phyloP scores from a whole-genome alignment of 768 basidiomycete species.

The Pleurotus ostreatus region DNA sequence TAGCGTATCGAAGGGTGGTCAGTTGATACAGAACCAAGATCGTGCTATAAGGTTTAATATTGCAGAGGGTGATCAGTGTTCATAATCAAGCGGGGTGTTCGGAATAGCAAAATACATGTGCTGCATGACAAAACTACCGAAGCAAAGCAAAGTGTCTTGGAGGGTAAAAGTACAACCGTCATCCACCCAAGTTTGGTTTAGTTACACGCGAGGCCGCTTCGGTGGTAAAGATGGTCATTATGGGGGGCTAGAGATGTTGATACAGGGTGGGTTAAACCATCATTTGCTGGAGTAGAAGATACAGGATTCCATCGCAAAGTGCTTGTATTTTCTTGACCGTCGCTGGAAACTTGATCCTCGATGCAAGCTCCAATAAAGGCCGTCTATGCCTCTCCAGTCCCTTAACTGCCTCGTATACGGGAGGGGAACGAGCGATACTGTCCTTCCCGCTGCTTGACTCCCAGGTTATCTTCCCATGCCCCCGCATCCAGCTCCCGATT shows the following conservation, averaged over 20 bases:
- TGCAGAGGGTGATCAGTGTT: not conserved
- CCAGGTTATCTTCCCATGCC: slow-evolving; percentile 13
- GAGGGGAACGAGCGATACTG: slow-evolving; percentile 2
- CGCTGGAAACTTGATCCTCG: slow-evolving; percentile 26
- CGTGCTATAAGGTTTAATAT: not conserved
- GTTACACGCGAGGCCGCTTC: not conserved
- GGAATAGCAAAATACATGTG: slow-evolving; percentile 1
- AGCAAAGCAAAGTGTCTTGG: not conserved
- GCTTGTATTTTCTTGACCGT: slow-evolving; percentile 34
- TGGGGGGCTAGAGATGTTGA: not conserved
- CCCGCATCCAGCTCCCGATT: slow-evolving; percentile 18
- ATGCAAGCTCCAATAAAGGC: slow-evolving; percentile 25
- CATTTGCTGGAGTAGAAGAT: slow-evolving; percentile 32
- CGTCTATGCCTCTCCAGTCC: slow-evolving; percentile 25
- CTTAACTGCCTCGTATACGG: slow-evolving; percentile 18
- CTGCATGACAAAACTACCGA: slow-evolving; percentile 5
- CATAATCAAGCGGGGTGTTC: slow-evolving; percentile 3
- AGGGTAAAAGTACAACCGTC: not conserved
- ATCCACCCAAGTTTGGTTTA: not conserved
- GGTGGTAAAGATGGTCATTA: not conserved
- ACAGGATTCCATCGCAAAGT: slow-evolving; percentile 34
- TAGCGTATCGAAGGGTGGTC: too few relatives aligned
- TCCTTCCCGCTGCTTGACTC: slow-evolving; percentile 1
- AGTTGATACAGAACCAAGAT: not conserved
- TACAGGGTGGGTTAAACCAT: slow-evolving; percentile 11